Conservation (phyloP, 768 basidiomycete species). For the Mycena capillaripes region DNA sequence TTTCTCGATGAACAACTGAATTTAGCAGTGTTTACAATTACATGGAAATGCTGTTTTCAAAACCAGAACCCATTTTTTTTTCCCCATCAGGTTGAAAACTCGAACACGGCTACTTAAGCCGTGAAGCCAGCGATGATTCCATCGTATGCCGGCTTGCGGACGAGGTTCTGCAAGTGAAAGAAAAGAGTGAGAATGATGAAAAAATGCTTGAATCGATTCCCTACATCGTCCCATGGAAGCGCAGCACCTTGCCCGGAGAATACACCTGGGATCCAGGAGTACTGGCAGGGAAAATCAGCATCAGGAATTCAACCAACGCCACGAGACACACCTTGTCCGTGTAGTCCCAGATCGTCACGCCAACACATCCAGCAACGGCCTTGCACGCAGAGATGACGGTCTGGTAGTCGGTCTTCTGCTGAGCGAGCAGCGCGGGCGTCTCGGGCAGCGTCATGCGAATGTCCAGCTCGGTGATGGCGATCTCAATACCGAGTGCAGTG, state of each 20-base stretch:
- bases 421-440: constrained; percentile 60
- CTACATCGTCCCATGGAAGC: constrained; percentile 42
- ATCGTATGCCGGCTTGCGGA: constrained; percentile 61
- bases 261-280: constrained; percentile 44
- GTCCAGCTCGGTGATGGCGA: constrained; percentile 79
- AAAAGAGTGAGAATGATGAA: not conserved
- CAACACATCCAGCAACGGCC: constrained; percentile 56
- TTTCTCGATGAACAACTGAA: too few relatives aligned
- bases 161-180: constrained; percentile 47
- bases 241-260: constrained; percentile 44
- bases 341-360: constrained; percentile 42
- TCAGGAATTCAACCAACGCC: not conserved
- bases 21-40: not conserved
- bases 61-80: not conserved
- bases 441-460: constrained; percentile 71
- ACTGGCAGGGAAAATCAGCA: constrained; percentile 20
- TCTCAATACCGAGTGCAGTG: constrained; percentile 72
- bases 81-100: not conserved
- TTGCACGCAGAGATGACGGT: constrained; percentile 70
- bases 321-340: constrained; percentile 42
- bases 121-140: constrained; percentile 57
- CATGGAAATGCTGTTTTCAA: not conserved
- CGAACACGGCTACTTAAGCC: not conserved
- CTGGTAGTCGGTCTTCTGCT: constrained; percentile 72
- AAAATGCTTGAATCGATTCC: not conserved